Evolutionary conservation across 192 early-diverging fungal genomes (phyloP).

Genomic region (Linnemannia hyalina): DNA sequence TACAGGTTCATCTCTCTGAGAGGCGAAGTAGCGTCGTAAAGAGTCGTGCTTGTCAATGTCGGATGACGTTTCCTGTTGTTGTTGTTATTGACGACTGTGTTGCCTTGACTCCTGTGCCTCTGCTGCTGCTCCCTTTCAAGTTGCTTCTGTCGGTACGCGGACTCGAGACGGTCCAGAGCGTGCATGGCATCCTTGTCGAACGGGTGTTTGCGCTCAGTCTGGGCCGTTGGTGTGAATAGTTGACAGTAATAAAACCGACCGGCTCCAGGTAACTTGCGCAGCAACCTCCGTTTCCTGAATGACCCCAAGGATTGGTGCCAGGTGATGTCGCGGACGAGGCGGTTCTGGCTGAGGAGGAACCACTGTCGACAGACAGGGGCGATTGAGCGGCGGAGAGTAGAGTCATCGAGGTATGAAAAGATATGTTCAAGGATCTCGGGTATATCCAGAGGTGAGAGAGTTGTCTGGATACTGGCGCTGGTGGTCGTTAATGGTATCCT

Average conservation of each 20-base stretch:
- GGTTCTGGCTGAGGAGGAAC: background rate
- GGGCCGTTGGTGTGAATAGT: background rate
- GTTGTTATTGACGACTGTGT: background rate
- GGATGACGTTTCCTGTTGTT: background rate
- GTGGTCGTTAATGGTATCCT: no score
- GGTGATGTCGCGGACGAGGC: background rate
- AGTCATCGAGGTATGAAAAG: background rate
- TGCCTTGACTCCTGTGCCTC: background rate
- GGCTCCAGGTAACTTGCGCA: background rate
- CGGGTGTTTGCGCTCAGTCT: background rate
- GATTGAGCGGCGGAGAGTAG: background rate
- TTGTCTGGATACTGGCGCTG: no score
- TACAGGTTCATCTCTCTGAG: background rate
- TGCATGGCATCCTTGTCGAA: background rate
- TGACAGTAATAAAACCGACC: background rate
- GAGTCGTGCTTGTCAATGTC: no score
- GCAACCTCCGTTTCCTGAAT: background rate
- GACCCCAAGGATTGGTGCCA: background rate
- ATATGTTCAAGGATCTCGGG: constrained; percentile 2
- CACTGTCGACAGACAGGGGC: background rate
- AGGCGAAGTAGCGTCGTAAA: background rate
- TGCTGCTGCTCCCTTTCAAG: background rate
- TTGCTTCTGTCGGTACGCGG: background rate
- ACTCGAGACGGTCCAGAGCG: background rate
- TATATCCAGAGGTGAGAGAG: constrained; percentile 3